Conservation (phyloP, 129 eudicot species). For the Flaveria brownii region DNA sequence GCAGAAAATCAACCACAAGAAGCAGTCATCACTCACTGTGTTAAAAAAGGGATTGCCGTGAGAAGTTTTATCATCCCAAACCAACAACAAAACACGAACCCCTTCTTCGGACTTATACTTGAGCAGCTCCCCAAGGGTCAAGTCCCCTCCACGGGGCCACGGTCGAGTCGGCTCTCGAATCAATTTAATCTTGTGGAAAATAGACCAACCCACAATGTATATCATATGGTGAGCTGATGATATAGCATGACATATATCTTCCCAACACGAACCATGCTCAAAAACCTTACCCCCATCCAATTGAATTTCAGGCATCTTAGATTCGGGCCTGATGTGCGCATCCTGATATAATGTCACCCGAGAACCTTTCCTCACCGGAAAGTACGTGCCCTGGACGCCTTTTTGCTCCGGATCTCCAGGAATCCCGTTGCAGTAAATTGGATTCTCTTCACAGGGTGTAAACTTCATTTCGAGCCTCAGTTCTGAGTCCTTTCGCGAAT, state of each 20-base stretch:
- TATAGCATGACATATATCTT: slow-evolving; percentile 82
- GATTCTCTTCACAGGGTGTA: slow-evolving; percentile 50
- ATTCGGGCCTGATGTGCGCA: slow-evolving; percentile 55
- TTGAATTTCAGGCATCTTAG: slow-evolving; percentile 55
- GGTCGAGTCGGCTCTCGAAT: slow-evolving; percentile 71
- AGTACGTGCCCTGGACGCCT: slow-evolving; percentile 64
- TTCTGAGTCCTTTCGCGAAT: slow-evolving; percentile 57
- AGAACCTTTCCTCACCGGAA: slow-evolving; percentile 75
- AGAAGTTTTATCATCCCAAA: slow-evolving; percentile 97
- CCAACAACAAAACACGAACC: slow-evolving; percentile 75
- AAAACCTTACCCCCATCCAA: slow-evolving; percentile 55
- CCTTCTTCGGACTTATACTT: slow-evolving; percentile 94
- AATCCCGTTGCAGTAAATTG: slow-evolving; percentile 46
- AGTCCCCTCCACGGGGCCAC: slow-evolving; percentile 68
- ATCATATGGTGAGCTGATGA: slow-evolving; percentile 82
- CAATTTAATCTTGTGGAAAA: slow-evolving; percentile 65
- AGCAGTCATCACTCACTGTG: slow-evolving; percentile 47
- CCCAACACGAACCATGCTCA: slow-evolving; percentile 71
- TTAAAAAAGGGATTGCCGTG: slow-evolving; percentile 56
- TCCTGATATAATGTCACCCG: slow-evolving; percentile 80
- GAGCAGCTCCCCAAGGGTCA: slow-evolving; percentile 78
- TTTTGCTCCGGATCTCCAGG: slow-evolving; percentile 51
- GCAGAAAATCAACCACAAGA: neutral
- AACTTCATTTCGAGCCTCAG: slow-evolving; percentile 54
- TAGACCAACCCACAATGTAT: slow-evolving; percentile 84